Evolutionary conservation across 805 yeast genomes (phyloP).

Genomic region (Dipodascus geniculatus): DNA sequence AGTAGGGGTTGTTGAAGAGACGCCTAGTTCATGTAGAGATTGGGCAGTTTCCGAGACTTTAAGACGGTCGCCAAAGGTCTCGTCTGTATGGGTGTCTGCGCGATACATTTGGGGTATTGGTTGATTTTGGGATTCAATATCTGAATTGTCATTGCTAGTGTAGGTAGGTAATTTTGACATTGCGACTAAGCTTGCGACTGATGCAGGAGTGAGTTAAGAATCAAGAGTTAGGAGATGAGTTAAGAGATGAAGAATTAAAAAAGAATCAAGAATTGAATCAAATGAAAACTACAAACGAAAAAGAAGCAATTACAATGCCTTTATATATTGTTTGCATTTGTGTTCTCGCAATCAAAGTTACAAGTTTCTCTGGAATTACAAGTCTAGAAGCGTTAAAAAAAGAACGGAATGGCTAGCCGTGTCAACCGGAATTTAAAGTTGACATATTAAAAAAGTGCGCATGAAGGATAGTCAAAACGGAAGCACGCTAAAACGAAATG

Average conservation of each 20-base stretch:
- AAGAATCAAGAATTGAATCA: too few relatives aligned
- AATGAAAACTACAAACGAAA: too few relatives aligned
- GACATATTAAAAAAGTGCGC: background rate
- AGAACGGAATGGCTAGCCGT: background rate
- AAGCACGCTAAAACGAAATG: background rate
- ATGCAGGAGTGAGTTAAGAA: too few relatives aligned
- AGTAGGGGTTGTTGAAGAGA: slow-evolving; percentile 42
- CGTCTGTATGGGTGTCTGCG: background rate
- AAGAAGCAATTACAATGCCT: too few relatives aligned
- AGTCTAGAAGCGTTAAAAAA: background rate
- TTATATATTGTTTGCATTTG: too few relatives aligned
- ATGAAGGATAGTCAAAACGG: too few relatives aligned
- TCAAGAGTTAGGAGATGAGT: too few relatives aligned
- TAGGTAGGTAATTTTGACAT: too few relatives aligned
- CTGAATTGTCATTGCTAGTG: background rate
- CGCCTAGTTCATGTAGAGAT: slow-evolving; percentile 53
- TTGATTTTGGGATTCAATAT: background rate
- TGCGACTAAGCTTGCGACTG: too few relatives aligned
- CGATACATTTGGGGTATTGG: background rate
- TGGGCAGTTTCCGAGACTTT: slow-evolving; percentile 52
- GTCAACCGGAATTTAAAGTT: background rate
- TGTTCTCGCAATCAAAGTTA: too few relatives aligned
- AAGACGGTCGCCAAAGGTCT: background rate
- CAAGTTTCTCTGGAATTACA: background rate
- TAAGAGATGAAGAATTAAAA: too few relatives aligned